These are phyloP conservation scores for Plectranthus barbatus DNA, from an alignment of 257 asterid species.

Conservation along the genomic window DNA sequence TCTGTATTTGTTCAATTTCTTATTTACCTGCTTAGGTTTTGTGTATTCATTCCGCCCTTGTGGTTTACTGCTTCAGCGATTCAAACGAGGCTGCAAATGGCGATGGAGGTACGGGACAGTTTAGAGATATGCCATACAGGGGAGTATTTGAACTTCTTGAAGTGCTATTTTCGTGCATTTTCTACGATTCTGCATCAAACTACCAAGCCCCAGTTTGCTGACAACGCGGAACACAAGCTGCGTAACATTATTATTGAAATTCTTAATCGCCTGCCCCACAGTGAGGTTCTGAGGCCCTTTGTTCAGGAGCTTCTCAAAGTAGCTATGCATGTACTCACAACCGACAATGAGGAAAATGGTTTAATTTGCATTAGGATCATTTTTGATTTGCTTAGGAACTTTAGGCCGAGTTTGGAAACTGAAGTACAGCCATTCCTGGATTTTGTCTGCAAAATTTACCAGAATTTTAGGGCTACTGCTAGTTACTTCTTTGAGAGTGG, in stretches of 20 bases:
- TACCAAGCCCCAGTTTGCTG: conserved; percentile 84
- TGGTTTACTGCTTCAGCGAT: conserved; percentile 48
- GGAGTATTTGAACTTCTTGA: conserved; percentile 88
- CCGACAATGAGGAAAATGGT: conserved; percentile 95
- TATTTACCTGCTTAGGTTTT: background rate
- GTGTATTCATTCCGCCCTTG: conserved; percentile 3
- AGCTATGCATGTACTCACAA: conserved; percentile 88
- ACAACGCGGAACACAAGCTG: conserved; percentile 89
- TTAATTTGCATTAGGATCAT: conserved; percentile 90
- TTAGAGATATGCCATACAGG: conserved; percentile 98
- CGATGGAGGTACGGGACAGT: conserved; percentile 96
- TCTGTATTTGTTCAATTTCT: background rate
- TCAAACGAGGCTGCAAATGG: conserved; percentile 84
- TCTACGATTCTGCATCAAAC: conserved; percentile 61
- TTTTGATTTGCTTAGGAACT: conserved; percentile 93
- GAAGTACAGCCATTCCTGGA: conserved; percentile 99
- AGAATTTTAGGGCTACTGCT: conserved; percentile 84
- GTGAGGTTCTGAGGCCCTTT: conserved; percentile 92
- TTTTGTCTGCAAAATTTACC: conserved; percentile 94
- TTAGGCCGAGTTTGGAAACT: conserved; percentile 78
- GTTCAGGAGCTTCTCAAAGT: conserved; percentile 94
- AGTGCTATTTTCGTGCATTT: conserved; percentile 87
- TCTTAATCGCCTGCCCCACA: conserved; percentile 94
- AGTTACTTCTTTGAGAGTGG: conserved; percentile 94
- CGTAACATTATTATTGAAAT: conserved; percentile 83